phyloP scores from a whole-genome alignment of 129 eudicot genomes.

The Helianthus tuberosus region DNA sequence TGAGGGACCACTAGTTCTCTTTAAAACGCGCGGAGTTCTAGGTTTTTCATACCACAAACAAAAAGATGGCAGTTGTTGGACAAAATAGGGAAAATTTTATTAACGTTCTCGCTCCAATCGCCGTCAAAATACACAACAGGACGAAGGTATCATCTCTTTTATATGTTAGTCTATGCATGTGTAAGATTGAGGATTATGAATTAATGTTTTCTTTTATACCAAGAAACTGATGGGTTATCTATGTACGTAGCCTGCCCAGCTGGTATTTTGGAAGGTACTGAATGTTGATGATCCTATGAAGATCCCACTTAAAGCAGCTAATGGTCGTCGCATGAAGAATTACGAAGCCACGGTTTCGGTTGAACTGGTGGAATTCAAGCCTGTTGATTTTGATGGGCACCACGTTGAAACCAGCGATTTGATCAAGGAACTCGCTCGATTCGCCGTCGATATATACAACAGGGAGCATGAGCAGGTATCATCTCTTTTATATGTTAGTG shows the following conservation, averaged over 20 bases:
- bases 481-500: background rate
- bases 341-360: slow-evolving; percentile 84
- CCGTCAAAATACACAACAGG: slow-evolving; percentile 53
- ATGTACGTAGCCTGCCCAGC: slow-evolving; percentile 56
- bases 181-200: background rate
- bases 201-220: background rate
- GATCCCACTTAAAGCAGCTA: slow-evolving; percentile 59
- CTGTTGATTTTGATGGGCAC: slow-evolving; percentile 19
- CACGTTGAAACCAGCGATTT: slow-evolving; percentile 49
- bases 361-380: too few relatives aligned
- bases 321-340: slow-evolving; percentile 59
- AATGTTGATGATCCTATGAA: too few relatives aligned
- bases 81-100: too few relatives aligned
- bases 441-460: slow-evolving; percentile 56
- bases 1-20: too few relatives aligned
- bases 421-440: slow-evolving; percentile 50
- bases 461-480: slow-evolving; percentile 47
- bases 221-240: background rate
- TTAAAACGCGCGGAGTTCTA: too few relatives aligned
- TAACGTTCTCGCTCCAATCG: too few relatives aligned
- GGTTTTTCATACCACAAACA: background rate
- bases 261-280: slow-evolving; percentile 70
- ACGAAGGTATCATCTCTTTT: slow-evolving; percentile 33
- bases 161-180: background rate
- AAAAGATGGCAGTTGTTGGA: slow-evolving; percentile 46